Evolutionary conservation across 208 protist species (phyloP).

Genomic region (Crithidia sp.): DNA sequence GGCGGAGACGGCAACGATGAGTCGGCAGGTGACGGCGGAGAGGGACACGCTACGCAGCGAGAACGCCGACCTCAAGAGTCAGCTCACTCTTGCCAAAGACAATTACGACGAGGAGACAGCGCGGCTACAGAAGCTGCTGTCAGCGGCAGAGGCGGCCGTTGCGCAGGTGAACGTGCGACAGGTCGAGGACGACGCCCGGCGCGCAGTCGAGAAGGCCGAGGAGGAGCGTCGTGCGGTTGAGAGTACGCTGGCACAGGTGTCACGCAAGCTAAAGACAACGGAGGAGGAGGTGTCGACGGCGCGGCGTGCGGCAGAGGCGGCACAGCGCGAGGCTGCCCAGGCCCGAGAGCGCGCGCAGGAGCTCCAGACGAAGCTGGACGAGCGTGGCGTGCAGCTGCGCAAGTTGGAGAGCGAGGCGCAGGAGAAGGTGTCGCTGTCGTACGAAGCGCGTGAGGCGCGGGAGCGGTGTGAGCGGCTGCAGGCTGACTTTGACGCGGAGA

Average conservation of each 20-base stretch:
- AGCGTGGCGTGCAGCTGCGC: constrained; percentile 34
- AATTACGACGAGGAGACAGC: constrained; percentile 58
- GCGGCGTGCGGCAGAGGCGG: constrained; percentile 33
- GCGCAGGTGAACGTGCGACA: constrained; percentile 35
- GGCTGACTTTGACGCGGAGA: constrained; percentile 48
- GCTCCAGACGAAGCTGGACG: constrained; percentile 45
- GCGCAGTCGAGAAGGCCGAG: constrained; percentile 50
- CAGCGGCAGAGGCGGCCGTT: constrained; percentile 38
- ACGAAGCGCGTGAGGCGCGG: constrained; percentile 49
- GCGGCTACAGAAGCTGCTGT: constrained; percentile 38
- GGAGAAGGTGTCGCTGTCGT: constrained; percentile 35
- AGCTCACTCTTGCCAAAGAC: constrained; percentile 31
- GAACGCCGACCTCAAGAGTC: constrained; percentile 35
- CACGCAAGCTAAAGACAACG: constrained; percentile 30
- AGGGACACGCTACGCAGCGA: constrained; percentile 56
- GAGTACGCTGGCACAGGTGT: constrained; percentile 40
- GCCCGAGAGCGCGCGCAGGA: constrained; percentile 29
- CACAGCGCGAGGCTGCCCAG: constrained; percentile 36
- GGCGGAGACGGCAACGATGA: constrained; percentile 34
- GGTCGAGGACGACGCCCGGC: constrained; percentile 29
- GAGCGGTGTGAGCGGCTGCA: constrained; percentile 46
- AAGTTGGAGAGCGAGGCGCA: constrained; percentile 41
- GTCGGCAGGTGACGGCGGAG: constrained; percentile 44
- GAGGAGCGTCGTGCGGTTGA: constrained; percentile 43
- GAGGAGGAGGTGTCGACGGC: constrained; percentile 46